Evolutionary conservation across 208 protist genomes (phyloP).

Genomic region (Leishmania tarentolae): DNA sequence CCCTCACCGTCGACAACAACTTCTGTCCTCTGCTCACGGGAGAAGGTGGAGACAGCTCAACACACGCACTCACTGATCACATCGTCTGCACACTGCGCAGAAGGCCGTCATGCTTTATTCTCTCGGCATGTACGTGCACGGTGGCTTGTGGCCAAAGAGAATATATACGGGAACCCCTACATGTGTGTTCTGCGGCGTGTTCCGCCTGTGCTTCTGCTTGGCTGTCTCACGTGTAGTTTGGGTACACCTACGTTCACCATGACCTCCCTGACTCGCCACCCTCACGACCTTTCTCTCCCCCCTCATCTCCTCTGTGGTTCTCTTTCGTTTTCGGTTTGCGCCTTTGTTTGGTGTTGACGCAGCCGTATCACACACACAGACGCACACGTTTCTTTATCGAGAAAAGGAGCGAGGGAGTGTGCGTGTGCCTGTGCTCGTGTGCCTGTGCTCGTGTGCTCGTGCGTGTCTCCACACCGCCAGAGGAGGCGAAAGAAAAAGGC

Average conservation of each 20-base stretch:
- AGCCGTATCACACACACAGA: not conserved
- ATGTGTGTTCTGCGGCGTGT: not conserved
- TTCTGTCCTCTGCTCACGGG: not conserved
- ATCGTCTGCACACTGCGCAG: not conserved
- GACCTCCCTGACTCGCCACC: not conserved
- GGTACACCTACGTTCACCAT: too few species aligned
- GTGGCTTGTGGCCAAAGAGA: not conserved
- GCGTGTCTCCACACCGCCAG: too few species aligned
- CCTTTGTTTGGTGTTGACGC: not conserved
- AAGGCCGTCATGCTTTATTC: not conserved
- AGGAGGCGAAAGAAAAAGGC: too few species aligned
- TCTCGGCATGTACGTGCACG: not conserved
- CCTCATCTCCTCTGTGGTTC: not conserved
- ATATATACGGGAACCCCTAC: not conserved
- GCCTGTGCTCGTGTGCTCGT: too few species aligned
- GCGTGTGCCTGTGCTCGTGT: too few species aligned
- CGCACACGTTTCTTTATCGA: too few species aligned
- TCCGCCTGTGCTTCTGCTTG: not conserved
- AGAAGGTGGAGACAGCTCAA: not conserved
- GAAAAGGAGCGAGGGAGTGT: too few species aligned
- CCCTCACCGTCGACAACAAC: not conserved
- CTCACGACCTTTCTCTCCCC: not conserved
- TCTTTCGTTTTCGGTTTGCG: not conserved
- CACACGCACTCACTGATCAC: not conserved
- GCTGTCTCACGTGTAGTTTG: not conserved